phyloP scores from a whole-genome alignment of 108 stramenopile genomes.

The Discostella stelligeroides region DNA sequence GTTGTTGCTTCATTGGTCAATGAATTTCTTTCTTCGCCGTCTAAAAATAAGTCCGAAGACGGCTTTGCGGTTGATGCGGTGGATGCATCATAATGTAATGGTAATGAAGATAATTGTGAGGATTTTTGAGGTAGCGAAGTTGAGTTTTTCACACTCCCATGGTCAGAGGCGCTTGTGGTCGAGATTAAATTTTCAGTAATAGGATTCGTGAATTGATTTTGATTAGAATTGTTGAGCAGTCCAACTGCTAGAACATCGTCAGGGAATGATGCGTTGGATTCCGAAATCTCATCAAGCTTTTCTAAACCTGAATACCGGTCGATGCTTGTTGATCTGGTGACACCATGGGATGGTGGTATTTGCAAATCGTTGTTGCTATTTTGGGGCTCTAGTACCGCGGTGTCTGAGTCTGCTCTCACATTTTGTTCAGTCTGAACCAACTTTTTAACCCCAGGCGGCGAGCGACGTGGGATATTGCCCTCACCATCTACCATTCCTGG shows the following conservation, averaged over 20 bases:
- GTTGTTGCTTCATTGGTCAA: not conserved
- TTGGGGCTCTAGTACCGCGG: not conserved
- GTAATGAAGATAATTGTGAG: no score
- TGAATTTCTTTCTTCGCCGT: no score
- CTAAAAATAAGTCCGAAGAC: not conserved
- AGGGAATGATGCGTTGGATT: constrained; percentile 31
- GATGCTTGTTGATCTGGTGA: not conserved
- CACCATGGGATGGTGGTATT: not conserved
- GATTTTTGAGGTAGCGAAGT: no score
- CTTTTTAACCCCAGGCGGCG: constrained; percentile 2
- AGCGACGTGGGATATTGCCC: not conserved
- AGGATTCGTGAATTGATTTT: constrained; percentile 19
- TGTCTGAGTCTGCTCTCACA: not conserved
- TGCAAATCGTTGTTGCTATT: not conserved
- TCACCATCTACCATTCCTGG: not conserved
- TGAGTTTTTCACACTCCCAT: not conserved
- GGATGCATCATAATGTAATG: not conserved
- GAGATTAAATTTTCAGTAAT: not conserved
- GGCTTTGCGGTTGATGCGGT: no score
- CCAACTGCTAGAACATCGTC: constrained; percentile 13
- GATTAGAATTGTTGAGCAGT: constrained; percentile 16
- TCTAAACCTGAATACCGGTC: constrained; percentile 12
- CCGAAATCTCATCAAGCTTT: constrained; percentile 25
- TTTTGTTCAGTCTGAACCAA: not conserved
- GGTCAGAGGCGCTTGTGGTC: not conserved